Conservation (phyloP, 139 green algal species). For the Chlorella sp. region DNA sequence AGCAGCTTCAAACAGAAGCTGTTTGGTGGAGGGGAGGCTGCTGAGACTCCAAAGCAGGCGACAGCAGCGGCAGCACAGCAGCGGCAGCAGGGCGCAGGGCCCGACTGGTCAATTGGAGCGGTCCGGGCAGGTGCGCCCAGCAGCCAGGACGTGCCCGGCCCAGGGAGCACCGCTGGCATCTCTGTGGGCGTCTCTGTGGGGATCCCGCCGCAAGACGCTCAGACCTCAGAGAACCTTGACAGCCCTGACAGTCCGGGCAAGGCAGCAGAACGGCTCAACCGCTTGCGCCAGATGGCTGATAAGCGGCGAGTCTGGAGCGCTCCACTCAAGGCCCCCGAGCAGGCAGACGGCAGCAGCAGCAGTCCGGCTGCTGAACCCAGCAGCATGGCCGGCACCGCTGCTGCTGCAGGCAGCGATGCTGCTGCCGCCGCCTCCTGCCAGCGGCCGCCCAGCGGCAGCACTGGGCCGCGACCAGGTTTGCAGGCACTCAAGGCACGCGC, state of each 20-base stretch:
- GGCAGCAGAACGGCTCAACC: neutral
- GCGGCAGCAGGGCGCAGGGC: neutral
- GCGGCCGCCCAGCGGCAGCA: neutral
- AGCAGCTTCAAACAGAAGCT: conserved; percentile 24
- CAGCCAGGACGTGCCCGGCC: neutral
- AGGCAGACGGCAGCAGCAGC: neutral
- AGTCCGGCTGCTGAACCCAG: no score
- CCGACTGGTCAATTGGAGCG: neutral
- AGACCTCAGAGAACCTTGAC: neutral
- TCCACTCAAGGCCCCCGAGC: neutral
- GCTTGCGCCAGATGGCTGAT: conserved; percentile 24
- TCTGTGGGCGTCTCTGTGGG: neutral
- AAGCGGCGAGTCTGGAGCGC: conserved; percentile 25
- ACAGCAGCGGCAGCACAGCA: neutral
- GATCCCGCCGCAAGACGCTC: no score
- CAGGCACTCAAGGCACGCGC: conserved; percentile 23
- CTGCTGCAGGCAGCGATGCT: neutral
- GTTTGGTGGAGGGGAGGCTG: conserved; percentile 14
- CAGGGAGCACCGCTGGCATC: neutral
- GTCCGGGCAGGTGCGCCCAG: neutral
- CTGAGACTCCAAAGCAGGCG: neutral
- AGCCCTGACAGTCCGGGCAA: neutral
- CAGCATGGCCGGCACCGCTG: no score
- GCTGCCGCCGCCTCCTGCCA: no score
- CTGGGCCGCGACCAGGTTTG: neutral